Evolutionary conservation across 1,139 yeast species (phyloP), one percentile per base, ranked within the genome.

Genomic region (Suhomyces wounanorum): DNA sequence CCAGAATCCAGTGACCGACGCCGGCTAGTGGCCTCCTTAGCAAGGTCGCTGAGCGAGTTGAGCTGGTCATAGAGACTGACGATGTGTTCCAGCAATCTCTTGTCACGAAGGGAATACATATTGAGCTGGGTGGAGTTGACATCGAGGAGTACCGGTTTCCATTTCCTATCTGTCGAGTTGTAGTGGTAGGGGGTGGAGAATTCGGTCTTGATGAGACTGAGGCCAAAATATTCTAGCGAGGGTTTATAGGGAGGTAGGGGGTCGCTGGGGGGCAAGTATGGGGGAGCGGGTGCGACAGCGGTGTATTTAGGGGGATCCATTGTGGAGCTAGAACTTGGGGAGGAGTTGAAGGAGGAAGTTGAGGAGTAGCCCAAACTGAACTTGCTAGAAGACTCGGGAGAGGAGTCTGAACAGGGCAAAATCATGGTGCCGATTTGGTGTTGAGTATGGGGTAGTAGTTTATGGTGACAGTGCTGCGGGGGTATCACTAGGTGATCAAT

Each of bases 111-210:
- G 25, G 64, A 64, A 55, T 77, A 75, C 17, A 84, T 52, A 46
- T 75, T 75, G 46, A 84, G 68, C 60, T 81, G 85, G 17, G 87
- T 84, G 53, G 83, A 81, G 63, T 83, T 81, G 49, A 84, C 65
- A 54, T 79, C 84, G n/a, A 81, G 64, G 43, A 79, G 61, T 40
- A 79, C 82, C 0, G 79, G 77, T 47, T 66, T 66, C 86, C 87
- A 83, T 18, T 59, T 50, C 28, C 73, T 50, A 25, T 59, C 60
- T 8, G 65, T 60, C 26, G 53, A 58, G 56, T 68, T 69, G 50
- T 59, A 54, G 52, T 69, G 73, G 52, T 66, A 76, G 0, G 81
- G 81, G 1, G 77, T 70, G 11, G 57, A 48, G 49, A 74, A 72
- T 58, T 76, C 81, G 5, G 70, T 66, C 46, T 73, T 71, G 40